Evolutionary conservation across 352 stramenopile genomes (phyloP), one percentile per base, ranked within the genome.

Genomic region (Pythium grandisporangium): DNA sequence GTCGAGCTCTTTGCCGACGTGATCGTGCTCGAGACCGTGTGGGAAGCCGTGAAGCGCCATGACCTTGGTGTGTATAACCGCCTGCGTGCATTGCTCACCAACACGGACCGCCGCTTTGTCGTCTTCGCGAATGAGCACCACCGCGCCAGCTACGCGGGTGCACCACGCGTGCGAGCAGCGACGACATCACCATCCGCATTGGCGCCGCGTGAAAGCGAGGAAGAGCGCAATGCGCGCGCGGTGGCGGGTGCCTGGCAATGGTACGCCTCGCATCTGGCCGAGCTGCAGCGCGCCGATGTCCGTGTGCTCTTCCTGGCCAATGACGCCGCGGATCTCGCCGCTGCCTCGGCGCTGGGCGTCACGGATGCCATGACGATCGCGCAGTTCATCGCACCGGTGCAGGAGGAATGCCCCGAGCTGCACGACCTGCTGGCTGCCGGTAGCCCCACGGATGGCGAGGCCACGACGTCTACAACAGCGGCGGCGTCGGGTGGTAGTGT

Each of bases 41-140:
- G 91, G 60, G 72, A 91, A 45, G 86, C 92, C 42, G 84, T 96
- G 25, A 85, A 90, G 37, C 66, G 84, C 41, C 73, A 92, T 37
- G 93, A 97, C 42, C 51, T 96, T 7, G 70, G 67, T 20, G 69
- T 95, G 29, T 97, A 93, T 69, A 92, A 93, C 55, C 72, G 85
- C 30, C 59, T 96, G 29, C 70, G 70, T 25, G 82, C 83, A 24
- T 63, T 98, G 50, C 52, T 97, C 30, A 84, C 79, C 61, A 87
- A 84, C 47, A 50, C 55, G 1, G 72, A 88, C 38, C 66, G 87
- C 17, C 75, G 77, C 22, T 96, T 96, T 51, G 61, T 97, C 8
- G 80, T 96, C 26, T 98, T 97, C 46, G 81, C 92, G 16, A 97
- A 98, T 49, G 84, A 97, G 45, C 84, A 97, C 53, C 82, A 96